Base-by-base conservation (phyloP, 129 eudicot genomes). In the Artemisia tridentata region DNA sequence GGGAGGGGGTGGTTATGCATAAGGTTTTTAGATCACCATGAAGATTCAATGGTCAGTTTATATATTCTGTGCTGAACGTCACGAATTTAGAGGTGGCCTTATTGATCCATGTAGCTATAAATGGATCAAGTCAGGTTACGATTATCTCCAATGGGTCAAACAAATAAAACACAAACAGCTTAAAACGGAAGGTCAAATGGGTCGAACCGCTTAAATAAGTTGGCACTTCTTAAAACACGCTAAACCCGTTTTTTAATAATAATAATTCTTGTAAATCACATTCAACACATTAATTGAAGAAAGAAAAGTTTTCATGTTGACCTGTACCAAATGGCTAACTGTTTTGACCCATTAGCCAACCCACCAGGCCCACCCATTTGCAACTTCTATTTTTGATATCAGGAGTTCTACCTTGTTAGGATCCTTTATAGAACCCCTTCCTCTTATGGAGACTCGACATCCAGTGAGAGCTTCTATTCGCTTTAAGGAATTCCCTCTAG, bases 401-500 rank as follows among this genome's bases (percentile, higher is more conserved):
- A 60, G 47, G 45, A 38, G 11, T 27, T 14, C 23, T 80, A 84
- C 96, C 93, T 84, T 86, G 61, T 74, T 72, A 19, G 88, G 77
- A 59, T 90, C 96, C 72, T 85, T 84, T n/a, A 90, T 77, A 50
- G 93, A 90, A 68, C 96, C 96, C 73, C 73, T 82, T 25, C 96
- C 96, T 72, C 96, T 86, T 15, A 90, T 90, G 66, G 75, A 86
- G 52, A 90, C 80, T 20, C 96, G 90, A 27, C 96, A 90, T 46
- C 91, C 95, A 12, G 96, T 90, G 3, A 78, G 69, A 70, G 85
- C 88, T 83, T 90, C 96, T 10, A 86, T 86, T 12, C 96, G 86
- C 84, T 90, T 90, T 65, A 90, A 56, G 21, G 96, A 86, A 70
- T 86, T 87, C 60, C 96, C 96, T 64, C 95, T 80, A 10, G 96